These are phyloP conservation scores for Acacia pycnantha DNA, from an alignment of 331 rosid species.

Conservation along the genomic window DNA sequence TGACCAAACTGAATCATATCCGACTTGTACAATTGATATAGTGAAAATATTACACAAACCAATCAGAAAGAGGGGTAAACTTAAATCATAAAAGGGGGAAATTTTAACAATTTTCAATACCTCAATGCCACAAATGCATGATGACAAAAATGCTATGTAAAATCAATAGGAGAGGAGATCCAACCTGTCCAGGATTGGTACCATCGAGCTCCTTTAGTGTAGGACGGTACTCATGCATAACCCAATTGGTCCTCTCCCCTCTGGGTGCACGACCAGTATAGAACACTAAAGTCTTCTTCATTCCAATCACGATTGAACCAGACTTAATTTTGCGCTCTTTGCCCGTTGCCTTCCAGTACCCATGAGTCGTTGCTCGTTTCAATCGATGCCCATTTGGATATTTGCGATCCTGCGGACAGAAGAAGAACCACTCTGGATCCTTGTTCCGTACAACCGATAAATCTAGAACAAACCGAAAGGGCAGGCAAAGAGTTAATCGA, in stretches of 20 bases:
- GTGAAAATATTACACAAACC: neutral
- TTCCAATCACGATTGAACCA: slow-evolving; percentile 55
- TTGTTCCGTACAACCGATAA: slow-evolving; percentile 46
- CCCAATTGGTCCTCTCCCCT: slow-evolving; percentile 71
- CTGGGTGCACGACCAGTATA: slow-evolving; percentile 75
- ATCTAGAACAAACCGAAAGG: slow-evolving; percentile 28
- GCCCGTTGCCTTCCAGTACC: slow-evolving; percentile 83
- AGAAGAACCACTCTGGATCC: slow-evolving; percentile 80
- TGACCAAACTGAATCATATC: neutral
- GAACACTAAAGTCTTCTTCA: slow-evolving; percentile 78
- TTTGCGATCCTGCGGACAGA: slow-evolving; percentile 71
- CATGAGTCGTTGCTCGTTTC: slow-evolving; percentile 61
- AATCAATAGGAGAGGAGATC: neutral
- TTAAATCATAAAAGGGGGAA: neutral
- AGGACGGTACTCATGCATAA: slow-evolving; percentile 72
- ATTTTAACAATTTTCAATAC: neutral
- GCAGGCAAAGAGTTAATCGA: neutral
- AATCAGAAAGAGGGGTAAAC: neutral
- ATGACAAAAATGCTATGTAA: neutral
- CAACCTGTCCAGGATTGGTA: slow-evolving; percentile 73
- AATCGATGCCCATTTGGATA: slow-evolving; percentile 67
- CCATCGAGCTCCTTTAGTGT: slow-evolving; percentile 64
- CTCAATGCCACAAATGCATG: neutral
- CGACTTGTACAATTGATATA: neutral
- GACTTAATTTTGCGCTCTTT: slow-evolving; percentile 70